Evolutionary conservation across 306 rosid species (phyloP).

Genomic region (Dicorynia guianensis): DNA sequence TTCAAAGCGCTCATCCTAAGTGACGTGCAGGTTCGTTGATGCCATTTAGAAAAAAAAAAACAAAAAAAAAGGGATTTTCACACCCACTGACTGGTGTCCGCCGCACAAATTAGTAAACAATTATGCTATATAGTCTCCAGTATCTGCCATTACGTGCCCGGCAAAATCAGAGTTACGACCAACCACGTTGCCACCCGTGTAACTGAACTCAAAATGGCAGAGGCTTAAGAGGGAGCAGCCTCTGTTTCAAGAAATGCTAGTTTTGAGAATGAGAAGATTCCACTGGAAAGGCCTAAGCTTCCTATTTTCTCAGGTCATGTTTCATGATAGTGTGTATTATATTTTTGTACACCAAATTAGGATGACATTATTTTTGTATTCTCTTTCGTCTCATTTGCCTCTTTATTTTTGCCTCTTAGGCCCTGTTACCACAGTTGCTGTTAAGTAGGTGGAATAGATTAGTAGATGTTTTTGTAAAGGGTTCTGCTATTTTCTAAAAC

Average conservation of each 20-base stretch:
- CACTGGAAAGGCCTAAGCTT: slow-evolving; percentile 60
- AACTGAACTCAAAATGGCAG: slow-evolving; percentile 64
- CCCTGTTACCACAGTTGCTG: slow-evolving; percentile 32
- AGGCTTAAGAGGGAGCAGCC: slow-evolving; percentile 54
- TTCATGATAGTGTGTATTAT: slow-evolving; percentile 31
- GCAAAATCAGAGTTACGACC: too few relatives aligned
- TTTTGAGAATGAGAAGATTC: slow-evolving; percentile 71
- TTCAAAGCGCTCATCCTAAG: too few relatives aligned
- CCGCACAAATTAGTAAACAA: too few relatives aligned
- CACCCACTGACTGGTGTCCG: too few relatives aligned
- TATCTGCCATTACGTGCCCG: too few relatives aligned
- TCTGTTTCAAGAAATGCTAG: slow-evolving; percentile 46
- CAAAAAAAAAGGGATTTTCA: too few relatives aligned
- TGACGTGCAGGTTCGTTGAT: too few relatives aligned
- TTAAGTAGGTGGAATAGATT: slow-evolving; percentile 41
- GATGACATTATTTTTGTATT: neutral
- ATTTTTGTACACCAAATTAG: slow-evolving; percentile 43
- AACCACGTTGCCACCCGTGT: too few relatives aligned
- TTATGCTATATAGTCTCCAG: too few relatives aligned
- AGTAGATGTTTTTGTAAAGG: too few relatives aligned
- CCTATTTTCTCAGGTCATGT: slow-evolving; percentile 21
- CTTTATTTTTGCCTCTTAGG: slow-evolving; percentile 14
- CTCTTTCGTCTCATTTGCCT: neutral
- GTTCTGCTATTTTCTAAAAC: too few relatives aligned
- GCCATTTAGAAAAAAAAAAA: too few relatives aligned